Evolutionary conservation across 805 yeast species (phyloP), one percentile per base, ranked within the genome.

Genomic region (Danielia oregonensis): DNA sequence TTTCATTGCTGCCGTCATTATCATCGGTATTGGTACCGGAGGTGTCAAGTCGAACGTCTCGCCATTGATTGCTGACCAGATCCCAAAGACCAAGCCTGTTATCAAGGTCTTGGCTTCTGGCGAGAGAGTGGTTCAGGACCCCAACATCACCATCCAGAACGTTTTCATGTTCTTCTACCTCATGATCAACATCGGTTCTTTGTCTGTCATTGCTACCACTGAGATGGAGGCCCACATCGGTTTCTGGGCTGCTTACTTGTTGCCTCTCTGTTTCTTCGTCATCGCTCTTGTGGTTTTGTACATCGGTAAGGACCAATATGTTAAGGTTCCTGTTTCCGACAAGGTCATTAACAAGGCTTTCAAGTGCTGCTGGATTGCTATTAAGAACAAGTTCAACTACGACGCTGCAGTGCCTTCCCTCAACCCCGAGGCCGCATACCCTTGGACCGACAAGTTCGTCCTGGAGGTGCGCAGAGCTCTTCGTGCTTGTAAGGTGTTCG

Each of bases 1-100:
- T 26, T 76, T 78, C 39, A 54, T 74, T 32, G 65, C 68, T 28
- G 70, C 77, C 21, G 72, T 78, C 59, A 59, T 78, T 39, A 58
- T 78, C 34, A 75, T 85, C 49, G 91, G 91, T 46, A 48, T 82
- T 25, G 91, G 87, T 26, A 80, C 93, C 21, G 93, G 93, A 52
- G 82, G 87, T 48, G 85, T 85, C 54, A 85, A 85, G 57, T 70
- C 88, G 26, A 83, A 84, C 49, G 78, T 84, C 19, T 76, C 87
- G 4, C 82, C 84, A 13, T 68, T 85, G 54, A 78, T 85, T 54
- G 89, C 87, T 30, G 85, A 51, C 40, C 57, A 55, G 35, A 52
- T 65, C 40, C 70, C 69, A 36, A 64, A 63, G 42, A 62, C 63
- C 26, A 54, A 54, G 42, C 70, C 72, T 15, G 37, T 53, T 22